Percentiles rank a stretch among this genome's conserved stretches.
Conservation (phyloP, 805 yeast species). For the Metschnikowia borealis region DNA sequence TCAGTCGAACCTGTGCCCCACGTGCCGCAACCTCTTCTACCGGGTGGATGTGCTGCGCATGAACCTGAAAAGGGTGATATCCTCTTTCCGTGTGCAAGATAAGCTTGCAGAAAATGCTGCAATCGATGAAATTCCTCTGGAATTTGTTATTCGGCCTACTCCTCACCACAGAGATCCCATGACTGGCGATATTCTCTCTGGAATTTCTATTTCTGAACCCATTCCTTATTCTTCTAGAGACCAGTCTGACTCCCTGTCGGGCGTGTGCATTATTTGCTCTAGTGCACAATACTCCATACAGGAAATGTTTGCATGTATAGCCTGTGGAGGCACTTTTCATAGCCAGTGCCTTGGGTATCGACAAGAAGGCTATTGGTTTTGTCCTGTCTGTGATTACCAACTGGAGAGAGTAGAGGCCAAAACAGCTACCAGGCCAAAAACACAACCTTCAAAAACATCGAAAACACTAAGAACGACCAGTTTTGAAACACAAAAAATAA, state of each 20-base stretch:
- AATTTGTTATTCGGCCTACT: constrained; percentile 27
- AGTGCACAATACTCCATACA: constrained; percentile 29
- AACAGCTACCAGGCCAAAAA: no score
- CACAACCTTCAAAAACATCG: no score
- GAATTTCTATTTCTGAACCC: no score
- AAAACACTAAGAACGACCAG: no score
- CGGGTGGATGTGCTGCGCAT: constrained; percentile 28
- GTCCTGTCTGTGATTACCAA: constrained; percentile 48
- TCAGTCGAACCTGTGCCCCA: constrained; percentile 57
- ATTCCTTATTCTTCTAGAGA: no score
- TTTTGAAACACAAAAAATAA: no score
- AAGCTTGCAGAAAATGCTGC: constrained; percentile 32
- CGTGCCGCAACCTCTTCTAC: constrained; percentile 49
- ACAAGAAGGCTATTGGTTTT: constrained; percentile 34
- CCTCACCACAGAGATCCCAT: not conserved
- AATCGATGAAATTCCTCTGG: constrained; percentile 35
- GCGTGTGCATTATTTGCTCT: constrained; percentile 33
- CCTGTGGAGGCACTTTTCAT: constrained; percentile 41
- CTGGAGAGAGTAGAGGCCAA: constrained; percentile 25
- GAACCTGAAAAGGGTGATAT: constrained; percentile 9
- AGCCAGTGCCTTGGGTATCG: constrained; percentile 33
- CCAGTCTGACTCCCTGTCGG: constrained; percentile 6
- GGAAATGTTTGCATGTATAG: constrained; percentile 24
- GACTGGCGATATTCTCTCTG: no score
- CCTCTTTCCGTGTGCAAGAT: constrained; percentile 25